Percentiles rank a stretch among this genome's conserved stretches.
These are phyloP conservation scores for Fusarium drepaniforme DNA, from an alignment of 2,329 filamentous ascomycete genomes.

Conservation along the genomic window DNA sequence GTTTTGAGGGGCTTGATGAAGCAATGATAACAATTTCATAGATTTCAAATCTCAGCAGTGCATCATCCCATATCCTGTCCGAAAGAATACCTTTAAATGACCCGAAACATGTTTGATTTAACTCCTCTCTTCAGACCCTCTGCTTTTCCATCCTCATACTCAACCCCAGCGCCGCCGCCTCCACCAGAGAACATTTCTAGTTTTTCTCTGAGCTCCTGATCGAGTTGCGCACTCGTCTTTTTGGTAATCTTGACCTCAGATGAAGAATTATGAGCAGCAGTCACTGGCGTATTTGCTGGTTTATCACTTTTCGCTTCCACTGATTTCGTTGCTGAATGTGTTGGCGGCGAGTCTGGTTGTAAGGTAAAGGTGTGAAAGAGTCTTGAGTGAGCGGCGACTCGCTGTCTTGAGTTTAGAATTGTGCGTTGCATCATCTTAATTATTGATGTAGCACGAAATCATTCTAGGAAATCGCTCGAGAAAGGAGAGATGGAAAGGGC, in stretches of 20 bases:
- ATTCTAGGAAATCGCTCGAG: background rate
- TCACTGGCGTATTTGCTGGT: no score
- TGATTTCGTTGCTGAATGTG: background rate
- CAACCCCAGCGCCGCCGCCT: slow-evolving; percentile 77
- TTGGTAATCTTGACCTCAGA: background rate
- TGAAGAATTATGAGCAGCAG: background rate
- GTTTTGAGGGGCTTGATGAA: background rate
- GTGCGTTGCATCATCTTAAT: slow-evolving; percentile 7
- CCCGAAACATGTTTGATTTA: slow-evolving; percentile 81
- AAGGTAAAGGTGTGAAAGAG: fast-evolving
- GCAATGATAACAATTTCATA: background rate
- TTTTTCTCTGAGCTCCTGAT: slow-evolving; percentile 74
- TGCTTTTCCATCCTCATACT: slow-evolving; percentile 81
- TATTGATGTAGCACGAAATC: fast-evolving
- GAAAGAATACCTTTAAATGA: slow-evolving; percentile 58
- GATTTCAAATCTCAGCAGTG: background rate
- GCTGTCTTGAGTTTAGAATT: fast-evolving
- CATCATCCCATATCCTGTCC: background rate
- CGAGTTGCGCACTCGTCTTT: slow-evolving; percentile 73
- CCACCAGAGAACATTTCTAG: slow-evolving; percentile 77
- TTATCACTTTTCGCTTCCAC: background rate
- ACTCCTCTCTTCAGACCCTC: slow-evolving; percentile 80
- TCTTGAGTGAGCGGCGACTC: fast-evolving
- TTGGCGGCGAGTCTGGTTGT: background rate
- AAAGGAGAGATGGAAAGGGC: background rate